Evolutionary conservation across 257 asterid species (phyloP), one percentile per base, ranked within the genome.

Genomic region (Penstemon davidsonii): DNA sequence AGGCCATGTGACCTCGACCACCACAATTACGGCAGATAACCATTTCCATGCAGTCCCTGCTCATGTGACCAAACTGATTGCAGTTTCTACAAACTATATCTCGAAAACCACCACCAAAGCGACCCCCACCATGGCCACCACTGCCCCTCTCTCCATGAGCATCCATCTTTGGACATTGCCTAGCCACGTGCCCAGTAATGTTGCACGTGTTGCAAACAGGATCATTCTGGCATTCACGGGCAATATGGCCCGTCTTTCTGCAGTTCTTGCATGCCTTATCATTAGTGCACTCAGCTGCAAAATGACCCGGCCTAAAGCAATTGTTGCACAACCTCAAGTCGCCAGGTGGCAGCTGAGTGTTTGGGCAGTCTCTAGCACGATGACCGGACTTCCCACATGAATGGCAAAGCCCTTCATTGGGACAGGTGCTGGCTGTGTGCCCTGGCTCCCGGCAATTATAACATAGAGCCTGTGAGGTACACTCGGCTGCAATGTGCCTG

Each of bases 251-350:
- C 11, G 88, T 75, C 73, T 83, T 79, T 75, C 91, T 64, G 52
- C 91, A 85, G 58, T 83, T 85, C 69, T 83, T 85, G 82, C 88
- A 85, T 4, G 86, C 91, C 75, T 81, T 85, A 58, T 76, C 88
- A 25, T 85, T 83, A 4, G 85, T 83, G 73, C 86, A 82, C 50
- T 73, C 84, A 15, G 78, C 82, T 12, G 82, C 84, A 9, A 82
- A 44, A 53, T 82, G 86, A 9, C 86, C 86, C 7, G 75, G 80
- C 80, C 79, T 82, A 52, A 42, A 76, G 71, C 86, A 82, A 52
- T 82, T 82, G 62, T 82, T 82, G 78, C 86, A 82, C 38, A 82
- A 60, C 68, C 83, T 77, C 78, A 73, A 50, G 57, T 86, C 92
- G 49, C 81, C 85, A 19, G 82, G 78, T 11, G 81, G 85, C 60